Evolutionary conservation across 257 asterid species (phyloP).

Genomic region (Gentiana dahurica): DNA sequence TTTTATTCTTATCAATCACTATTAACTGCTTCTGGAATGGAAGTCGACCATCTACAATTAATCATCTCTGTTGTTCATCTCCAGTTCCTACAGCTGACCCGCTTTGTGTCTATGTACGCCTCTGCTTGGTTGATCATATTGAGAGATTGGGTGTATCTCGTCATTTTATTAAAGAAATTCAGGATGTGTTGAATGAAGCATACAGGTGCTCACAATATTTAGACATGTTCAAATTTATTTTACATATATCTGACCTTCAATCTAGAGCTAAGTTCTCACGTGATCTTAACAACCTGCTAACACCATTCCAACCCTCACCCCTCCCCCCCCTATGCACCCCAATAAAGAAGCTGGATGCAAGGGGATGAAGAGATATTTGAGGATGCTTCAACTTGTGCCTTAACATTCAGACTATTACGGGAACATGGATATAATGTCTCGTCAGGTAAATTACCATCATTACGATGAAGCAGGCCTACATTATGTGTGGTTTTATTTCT

Average conservation of each 20-base stretch:
- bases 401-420: constrained; percentile 67
- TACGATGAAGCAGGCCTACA: background rate
- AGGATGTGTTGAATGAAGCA: constrained; percentile 46
- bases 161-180: constrained; percentile 50
- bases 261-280: background rate
- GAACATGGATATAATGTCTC: constrained; percentile 57
- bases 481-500: background rate
- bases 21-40: background rate
- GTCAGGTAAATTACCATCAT: constrained; percentile 41
- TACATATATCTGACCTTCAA: background rate
- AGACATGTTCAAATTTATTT: background rate
- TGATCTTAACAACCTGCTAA: background rate
- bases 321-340: background rate
- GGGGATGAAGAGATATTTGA: constrained; percentile 72
- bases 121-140: constrained; percentile 53
- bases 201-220: constrained; percentile 41
- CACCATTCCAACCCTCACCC: background rate
- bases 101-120: constrained; percentile 37
- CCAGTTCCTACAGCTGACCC: constrained; percentile 78
- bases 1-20: background rate
- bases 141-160: constrained; percentile 64
- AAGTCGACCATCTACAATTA: background rate
- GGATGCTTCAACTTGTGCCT: constrained; percentile 66
- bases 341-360: constrained; percentile 70
- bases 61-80: constrained; percentile 6